Conservation (phyloP, 2,329 filamentous ascomycete species). For the Aspergillus puulaauensis region DNA sequence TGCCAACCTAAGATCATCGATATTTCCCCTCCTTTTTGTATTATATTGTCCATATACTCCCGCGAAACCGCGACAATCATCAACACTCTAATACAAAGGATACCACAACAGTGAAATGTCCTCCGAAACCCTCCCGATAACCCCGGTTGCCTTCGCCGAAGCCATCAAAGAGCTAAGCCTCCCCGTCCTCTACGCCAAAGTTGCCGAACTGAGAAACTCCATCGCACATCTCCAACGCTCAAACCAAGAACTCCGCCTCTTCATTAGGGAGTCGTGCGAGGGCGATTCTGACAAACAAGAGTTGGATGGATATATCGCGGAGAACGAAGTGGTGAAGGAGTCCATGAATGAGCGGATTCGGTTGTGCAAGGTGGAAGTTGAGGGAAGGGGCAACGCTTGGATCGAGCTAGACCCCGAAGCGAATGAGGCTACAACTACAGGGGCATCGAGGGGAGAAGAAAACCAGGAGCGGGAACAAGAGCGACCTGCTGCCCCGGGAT, state of each 20-base stretch:
- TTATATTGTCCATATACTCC: neutral
- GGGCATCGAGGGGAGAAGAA: neutral
- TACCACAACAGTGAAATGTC: constrained; percentile 44
- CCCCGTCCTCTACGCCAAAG: constrained; percentile 60
- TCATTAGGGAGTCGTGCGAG: constrained; percentile 48
- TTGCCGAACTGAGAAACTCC: constrained; percentile 60
- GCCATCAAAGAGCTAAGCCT: constrained; percentile 60
- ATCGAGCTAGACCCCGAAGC: constrained; percentile 28
- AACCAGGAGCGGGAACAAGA: constrained; percentile 2
- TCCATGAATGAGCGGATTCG: constrained; percentile 57
- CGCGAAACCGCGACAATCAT: too few species aligned
- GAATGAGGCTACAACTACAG: constrained; percentile 18
- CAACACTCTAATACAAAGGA: neutral
- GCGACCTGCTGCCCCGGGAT: neutral
- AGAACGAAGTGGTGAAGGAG: constrained; percentile 58
- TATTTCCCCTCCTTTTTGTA: neutral
- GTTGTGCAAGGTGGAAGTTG: constrained; percentile 53
- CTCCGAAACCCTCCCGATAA: constrained; percentile 48
- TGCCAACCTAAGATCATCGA: neutral
- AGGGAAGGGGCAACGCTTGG: constrained; percentile 57
- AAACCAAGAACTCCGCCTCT: constrained; percentile 57
- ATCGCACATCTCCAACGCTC: constrained; percentile 58
- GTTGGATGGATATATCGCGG: constrained; percentile 45
- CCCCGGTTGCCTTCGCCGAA: constrained; percentile 50
- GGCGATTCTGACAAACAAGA: constrained; percentile 49